A percentile compares a stretch with the other conserved stretches of the same genome.
Conservation (phyloP, 257 asterid species). For the Eustoma russellianum region DNA sequence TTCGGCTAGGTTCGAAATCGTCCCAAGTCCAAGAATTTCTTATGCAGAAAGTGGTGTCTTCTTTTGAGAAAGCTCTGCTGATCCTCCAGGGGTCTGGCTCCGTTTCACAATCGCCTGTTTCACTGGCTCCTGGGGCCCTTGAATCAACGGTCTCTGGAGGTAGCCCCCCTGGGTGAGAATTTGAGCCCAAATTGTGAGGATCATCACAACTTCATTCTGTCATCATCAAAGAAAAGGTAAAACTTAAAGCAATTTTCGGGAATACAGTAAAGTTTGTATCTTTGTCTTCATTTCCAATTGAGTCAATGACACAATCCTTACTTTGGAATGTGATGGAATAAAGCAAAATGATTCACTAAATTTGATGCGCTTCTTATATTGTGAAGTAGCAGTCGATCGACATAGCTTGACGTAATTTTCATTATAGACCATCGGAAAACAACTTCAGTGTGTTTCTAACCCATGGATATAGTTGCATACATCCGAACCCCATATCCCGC, state of each 20-base stretch:
- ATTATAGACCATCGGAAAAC: no score
- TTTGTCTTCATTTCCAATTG: no score
- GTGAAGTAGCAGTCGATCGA: no score
- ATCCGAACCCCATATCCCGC: no score
- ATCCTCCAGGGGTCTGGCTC: conserved; percentile 50
- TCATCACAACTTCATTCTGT: conserved; percentile 21
- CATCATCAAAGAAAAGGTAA: conserved; percentile 61
- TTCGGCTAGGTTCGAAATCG: conserved; percentile 32
- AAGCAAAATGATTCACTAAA: no score
- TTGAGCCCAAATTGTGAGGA: conserved; percentile 22
- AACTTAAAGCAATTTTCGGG: background rate
- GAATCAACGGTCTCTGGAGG: conserved; percentile 53
- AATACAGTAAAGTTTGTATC: no score
- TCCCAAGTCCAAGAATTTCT: conserved; percentile 37
- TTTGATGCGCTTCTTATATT: no score
- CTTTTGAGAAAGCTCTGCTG: conserved; percentile 65
- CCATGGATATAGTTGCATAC: no score
- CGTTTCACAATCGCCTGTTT: conserved; percentile 18
- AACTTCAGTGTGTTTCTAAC: no score
- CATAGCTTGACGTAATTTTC: no score
- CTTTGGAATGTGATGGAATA: no score
- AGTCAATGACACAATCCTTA: no score
- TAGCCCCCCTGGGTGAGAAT: conserved; percentile 48
- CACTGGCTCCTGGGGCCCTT: conserved; percentile 18
- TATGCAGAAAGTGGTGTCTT: conserved; percentile 55